Base-by-base conservation (phyloP, 306 rosid species). In the Boehmeria nivea region DNA sequence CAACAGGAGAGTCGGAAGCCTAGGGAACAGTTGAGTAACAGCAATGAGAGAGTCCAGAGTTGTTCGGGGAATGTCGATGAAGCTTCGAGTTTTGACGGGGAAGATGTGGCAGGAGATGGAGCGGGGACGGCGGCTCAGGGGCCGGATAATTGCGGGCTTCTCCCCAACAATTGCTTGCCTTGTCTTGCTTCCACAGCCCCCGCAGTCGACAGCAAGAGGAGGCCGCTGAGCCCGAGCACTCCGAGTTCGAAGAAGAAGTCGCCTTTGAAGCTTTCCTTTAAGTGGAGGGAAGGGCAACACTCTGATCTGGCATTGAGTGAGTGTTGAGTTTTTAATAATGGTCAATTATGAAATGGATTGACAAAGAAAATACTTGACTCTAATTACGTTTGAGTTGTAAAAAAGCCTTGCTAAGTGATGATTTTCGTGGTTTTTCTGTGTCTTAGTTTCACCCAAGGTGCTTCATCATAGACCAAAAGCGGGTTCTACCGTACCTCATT, bases 251-350 rank as follows among this genome's bases (percentile, higher is more conserved):
- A 81, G 56, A 83, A 73, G 56, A 91, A 72, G 49, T 54, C 70
- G 1, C 71, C 77, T 28, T 81, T 87, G 4, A 89, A 66, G 60
- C 81, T 78, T 23, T 91, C 99, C n/a, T 91, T 87, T 56, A 91
- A 91, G 72, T 77, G 76, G 80, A 80, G 66, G 76, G 96, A 87
- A 75, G 87, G 85, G 22, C 61, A 73, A 45, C 61, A 71, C 39
- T 36, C 79, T 7, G 99, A 87, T 50, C 59, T 48, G 28, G 54
- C 63, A 19, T 69, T 61, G 45, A 42, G 99, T 90, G 83, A 87
- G 95, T 54, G 11, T 21, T 31, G 43, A 21, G 17, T 0, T 23
- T 48, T 6, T 48, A 44, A 6, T 5, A 19, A n/a, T 40, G 38
- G 11, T 12, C 15, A n/a, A 11, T n/a, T 40, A 11, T 8, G 45